A percentile compares a stretch with the other conserved stretches of the same genome.
phyloP scores from a whole-genome alignment of 2,329 filamentous ascomycete genomes.

The Aspergillus brasiliensis region DNA sequence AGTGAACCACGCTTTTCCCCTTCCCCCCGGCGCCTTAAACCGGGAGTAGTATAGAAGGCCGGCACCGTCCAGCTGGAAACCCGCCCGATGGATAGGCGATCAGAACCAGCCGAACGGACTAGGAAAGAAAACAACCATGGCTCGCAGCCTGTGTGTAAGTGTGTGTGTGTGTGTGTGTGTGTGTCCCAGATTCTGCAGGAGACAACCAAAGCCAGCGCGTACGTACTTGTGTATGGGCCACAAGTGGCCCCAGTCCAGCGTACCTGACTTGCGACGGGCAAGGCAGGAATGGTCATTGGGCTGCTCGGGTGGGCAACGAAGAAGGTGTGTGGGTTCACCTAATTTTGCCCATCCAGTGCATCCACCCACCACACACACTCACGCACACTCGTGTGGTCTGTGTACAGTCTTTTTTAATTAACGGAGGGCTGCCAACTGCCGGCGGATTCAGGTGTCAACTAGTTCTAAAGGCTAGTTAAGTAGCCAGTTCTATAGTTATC shows the following conservation, averaged over 20 bases:
- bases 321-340: not conserved
- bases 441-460: not conserved
- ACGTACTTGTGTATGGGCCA: not conserved
- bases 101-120: not conserved
- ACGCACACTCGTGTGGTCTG: not conserved
- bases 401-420: conserved; percentile 3
- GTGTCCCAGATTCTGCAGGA: not conserved
- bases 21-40: not conserved
- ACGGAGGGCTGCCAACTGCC: conserved; percentile 2
- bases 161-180: too few relatives aligned
- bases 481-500: not conserved
- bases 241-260: conserved; percentile 1
- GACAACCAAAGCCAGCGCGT: not conserved
- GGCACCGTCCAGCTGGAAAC: not conserved
- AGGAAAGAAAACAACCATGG: conserved; percentile 5
- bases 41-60: not conserved
- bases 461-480: not conserved
- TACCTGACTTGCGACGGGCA: not conserved
- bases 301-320: not conserved
- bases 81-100: not conserved
- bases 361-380: too few relatives aligned
- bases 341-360: not conserved
- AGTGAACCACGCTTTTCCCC: not conserved
- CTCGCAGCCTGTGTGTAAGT: not conserved
- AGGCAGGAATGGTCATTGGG: not conserved